Base-by-base conservation (phyloP, 2,329 filamentous ascomycete genomes). In the Penicillium freii region DNA sequence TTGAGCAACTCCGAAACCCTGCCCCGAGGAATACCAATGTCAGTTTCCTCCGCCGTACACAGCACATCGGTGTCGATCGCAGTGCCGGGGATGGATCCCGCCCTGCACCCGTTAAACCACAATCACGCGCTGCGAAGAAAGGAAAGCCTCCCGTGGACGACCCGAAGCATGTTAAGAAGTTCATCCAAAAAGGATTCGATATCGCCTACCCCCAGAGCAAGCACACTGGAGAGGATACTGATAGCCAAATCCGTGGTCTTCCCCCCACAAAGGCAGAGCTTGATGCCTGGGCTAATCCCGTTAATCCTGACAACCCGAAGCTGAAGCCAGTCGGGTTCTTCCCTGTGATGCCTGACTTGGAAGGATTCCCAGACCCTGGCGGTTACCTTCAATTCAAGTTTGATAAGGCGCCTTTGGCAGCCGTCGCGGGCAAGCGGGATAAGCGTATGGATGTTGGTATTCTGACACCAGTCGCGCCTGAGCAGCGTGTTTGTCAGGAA, bases 21-120 rank as follows among this genome's bases (percentile, higher is more conserved):
- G 90, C 90, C 66, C 84, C 86, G 42, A 85, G 85, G 60, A 89
- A 91, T 61, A 82, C 88, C 19, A 87, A 88, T 62, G 91, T 96
- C 53, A 96, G 91, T 62, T 99, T 99, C 83, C 84, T 99, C 65
- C 91, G 94, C 57, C 87, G 93, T 69, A 97, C 94, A 55, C 94
- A 99, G 75, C 97, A 97, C 78, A 97, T 96, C 69, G 76, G 77
- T 27, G 71, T 77, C 8, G 71, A 71, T 44, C 68, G 71, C 43
- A 69, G 68, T 34, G 70, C 69, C 5, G 68, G 71, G 2, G 73
- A 75, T 36, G 70, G 71, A 10, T 66, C 67, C 17, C 69, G 68
- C 36, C 55, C 65, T 23, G 49, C 69, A 4, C 60, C 71, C 13
- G 60, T 65, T 17, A 67, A 63, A 57, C 43, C 62, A 21, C 71